phyloP scores from a whole-genome alignment of 768 basidiomycete species.

The Suillus hirtellus region DNA sequence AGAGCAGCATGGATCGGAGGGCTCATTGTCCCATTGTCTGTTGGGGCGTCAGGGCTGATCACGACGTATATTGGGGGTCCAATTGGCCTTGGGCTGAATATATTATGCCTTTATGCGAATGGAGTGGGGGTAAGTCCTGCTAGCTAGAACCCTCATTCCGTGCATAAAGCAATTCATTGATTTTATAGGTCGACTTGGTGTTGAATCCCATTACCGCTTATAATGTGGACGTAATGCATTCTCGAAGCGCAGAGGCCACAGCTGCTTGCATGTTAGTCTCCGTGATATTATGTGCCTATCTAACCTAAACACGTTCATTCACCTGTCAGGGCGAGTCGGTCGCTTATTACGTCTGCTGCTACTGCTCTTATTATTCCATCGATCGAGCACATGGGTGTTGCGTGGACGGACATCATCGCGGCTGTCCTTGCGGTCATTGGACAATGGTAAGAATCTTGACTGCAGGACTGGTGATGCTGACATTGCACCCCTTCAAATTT shows the following conservation, averaged over 20 bases:
- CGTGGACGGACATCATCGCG: conserved; percentile 42
- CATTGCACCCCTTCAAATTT: neutral
- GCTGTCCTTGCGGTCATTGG: conserved; percentile 47
- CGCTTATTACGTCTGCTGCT: conserved; percentile 41
- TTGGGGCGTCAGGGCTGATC: conserved; percentile 46
- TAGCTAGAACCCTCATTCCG: neutral
- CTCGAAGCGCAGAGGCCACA: conserved; percentile 42
- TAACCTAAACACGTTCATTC: neutral
- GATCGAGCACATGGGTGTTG: conserved; percentile 49
- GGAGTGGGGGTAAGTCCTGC: conserved; percentile 50
- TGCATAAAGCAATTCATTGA: neutral
- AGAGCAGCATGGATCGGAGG: conserved; percentile 46
- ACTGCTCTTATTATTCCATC: conserved; percentile 52
- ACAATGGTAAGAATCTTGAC: conserved; percentile 40
- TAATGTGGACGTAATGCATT: conserved; percentile 54
- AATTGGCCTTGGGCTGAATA: conserved; percentile 45
- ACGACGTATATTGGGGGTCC: conserved; percentile 47
- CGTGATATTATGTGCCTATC: neutral
- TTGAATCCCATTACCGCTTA: conserved; percentile 55
- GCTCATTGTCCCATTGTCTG: conserved; percentile 49
- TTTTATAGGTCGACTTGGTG: conserved; percentile 48
- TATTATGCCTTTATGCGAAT: conserved; percentile 55
- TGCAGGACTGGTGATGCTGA: neutral
- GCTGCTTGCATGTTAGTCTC: conserved; percentile 49
- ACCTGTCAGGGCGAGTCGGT: conserved; percentile 44